These are phyloP conservation scores for Baeospora myosura DNA, from an alignment of 1,284 basidiomycete species.

Conservation along the genomic window DNA sequence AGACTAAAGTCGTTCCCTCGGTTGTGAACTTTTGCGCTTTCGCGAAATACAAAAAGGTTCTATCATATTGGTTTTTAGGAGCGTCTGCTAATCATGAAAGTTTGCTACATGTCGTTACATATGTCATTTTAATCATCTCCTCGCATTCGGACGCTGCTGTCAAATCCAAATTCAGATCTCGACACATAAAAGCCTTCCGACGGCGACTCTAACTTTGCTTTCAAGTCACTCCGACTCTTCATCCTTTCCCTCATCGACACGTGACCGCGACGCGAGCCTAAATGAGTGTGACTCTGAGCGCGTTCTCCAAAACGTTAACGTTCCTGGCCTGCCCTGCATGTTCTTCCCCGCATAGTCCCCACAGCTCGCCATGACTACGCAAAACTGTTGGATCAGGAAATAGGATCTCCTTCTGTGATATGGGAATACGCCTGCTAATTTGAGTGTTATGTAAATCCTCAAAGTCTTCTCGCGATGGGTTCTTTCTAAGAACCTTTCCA, in stretches of 20 bases:
- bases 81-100: not conserved
- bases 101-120: not conserved
- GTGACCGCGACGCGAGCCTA: too few species aligned
- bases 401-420: not conserved
- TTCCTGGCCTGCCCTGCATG: too few species aligned
- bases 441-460: not conserved
- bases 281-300: too few species aligned
- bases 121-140: not conserved
- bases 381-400: not conserved
- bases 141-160: not conserved
- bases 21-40: not conserved
- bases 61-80: not conserved
- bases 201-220: not conserved
- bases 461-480: not conserved
- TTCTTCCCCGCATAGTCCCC: not conserved
- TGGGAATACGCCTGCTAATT: not conserved
- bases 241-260: too few species aligned
- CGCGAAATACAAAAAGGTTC: conserved; percentile 11
- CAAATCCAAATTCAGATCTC: not conserved
- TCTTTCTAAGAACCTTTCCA: not conserved
- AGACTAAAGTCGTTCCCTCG: conserved; percentile 19
- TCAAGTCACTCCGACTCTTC: too few species aligned
- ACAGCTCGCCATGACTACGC: not conserved
- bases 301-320: too few species aligned
- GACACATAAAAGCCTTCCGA: not conserved